Evolutionary conservation across 2,329 filamentous ascomycete genomes (phyloP), one percentile per base, ranked within the genome.

Genomic region (Ploettnerulaceae sp.): DNA sequence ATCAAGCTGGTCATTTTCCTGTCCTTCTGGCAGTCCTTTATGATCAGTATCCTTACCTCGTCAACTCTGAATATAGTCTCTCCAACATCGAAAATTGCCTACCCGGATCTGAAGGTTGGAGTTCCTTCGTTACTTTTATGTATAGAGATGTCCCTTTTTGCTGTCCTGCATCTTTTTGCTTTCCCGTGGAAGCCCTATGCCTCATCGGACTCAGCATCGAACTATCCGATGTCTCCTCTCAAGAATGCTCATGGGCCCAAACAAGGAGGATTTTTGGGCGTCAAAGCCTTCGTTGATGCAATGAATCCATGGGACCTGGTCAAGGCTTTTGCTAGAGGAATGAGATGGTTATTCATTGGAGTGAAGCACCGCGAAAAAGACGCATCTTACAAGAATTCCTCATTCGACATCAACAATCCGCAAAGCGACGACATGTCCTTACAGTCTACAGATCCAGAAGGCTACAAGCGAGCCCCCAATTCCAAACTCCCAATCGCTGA

Each of bases 1-100:
- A 93, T 95, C 68, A 95, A 95, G 67, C 75, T 94, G 21, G 88
- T 94, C 61, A 89, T 95, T 60, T 95, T 95, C 71, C 75, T 95
- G 56, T 89, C 84, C 26, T 94, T 94, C 66, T 95, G 89, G 89
- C 89, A 95, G 62, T 72, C 70, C 66, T 74, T 75, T 58, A 56
- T 80, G 41, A 81, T 86, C 54, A 79, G 74, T 15, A 71, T 84
- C 48, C 68, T 85, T 15, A 76, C 76, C 14, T 64, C 61, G 67
- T 74, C 65, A 2, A 68, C 71, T 4, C 66, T 71, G 53, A 74
- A 77, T 65, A 41, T 57, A 5, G 41, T 60, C n/a, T 25, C 33
- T 4, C 52, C 56, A 5, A 55, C 46, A 8, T 14, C 47, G 1
- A 73, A 75, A 25, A 66, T 95, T 9, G 78, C 79, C 24, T 82